Evolutionary conservation across 1,284 basidiomycete species (phyloP).

Genomic region (Ganoderma boninense): DNA sequence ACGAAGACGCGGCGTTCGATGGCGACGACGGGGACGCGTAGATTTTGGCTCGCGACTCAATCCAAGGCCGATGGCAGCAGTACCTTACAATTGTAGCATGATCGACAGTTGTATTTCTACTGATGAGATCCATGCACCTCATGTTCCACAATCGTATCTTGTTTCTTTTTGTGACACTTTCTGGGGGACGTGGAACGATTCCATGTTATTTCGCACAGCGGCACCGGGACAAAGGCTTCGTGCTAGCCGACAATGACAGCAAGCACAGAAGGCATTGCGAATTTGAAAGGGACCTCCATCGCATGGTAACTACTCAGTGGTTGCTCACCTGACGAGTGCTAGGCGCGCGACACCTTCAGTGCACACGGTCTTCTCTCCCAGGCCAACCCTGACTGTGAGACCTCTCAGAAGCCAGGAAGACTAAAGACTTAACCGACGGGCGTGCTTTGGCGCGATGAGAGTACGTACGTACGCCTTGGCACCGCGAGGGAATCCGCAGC

Average conservation of each 20-base stretch:
- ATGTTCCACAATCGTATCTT: slow-evolving; percentile 7
- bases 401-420: not conserved
- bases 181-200: not conserved
- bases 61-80: slow-evolving; percentile 1
- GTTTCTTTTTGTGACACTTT: not conserved
- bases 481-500: not conserved
- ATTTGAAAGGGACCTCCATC: slow-evolving; percentile 4
- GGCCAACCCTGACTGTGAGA: slow-evolving; percentile 8
- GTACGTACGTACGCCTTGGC: not conserved
- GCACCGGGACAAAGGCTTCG: not conserved
- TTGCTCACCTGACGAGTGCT: slow-evolving; percentile 5
- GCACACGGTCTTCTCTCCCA: slow-evolving; percentile 10
- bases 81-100: slow-evolving; percentile 7
- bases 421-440: not conserved
- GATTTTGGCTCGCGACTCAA: not conserved
- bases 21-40: slow-evolving; percentile 55
- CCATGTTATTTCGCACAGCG: not conserved
- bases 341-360: not conserved
- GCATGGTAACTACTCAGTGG: slow-evolving; percentile 1
- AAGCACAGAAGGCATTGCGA: not conserved
- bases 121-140: slow-evolving; percentile 13
- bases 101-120: slow-evolving; percentile 30
- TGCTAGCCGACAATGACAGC: not conserved
- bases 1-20: slow-evolving; percentile 58
- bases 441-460: not conserved